Conservation (phyloP, 495 filamentous ascomycete species). For the Clavariopsis aquatica region DNA sequence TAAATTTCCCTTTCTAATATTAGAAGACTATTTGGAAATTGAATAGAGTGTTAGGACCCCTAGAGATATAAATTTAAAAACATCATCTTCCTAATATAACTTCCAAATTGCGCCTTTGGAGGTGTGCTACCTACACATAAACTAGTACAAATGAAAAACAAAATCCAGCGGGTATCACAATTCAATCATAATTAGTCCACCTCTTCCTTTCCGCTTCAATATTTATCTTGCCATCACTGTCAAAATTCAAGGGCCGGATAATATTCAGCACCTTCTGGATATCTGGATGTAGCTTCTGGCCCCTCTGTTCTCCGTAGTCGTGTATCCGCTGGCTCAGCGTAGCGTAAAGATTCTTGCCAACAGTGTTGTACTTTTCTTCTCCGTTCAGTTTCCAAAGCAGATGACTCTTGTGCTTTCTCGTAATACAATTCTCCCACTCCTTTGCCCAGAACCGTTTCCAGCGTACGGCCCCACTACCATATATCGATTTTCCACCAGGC, state of each 20-base stretch:
- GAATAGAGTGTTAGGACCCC: too few relatives aligned
- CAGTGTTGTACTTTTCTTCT: not conserved
- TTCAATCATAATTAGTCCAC: not conserved
- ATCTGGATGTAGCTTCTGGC: not conserved
- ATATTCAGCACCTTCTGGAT: conserved; percentile 2
- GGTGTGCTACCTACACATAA: too few relatives aligned
- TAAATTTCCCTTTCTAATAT: too few relatives aligned
- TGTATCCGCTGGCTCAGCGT: not conserved
- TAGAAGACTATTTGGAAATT: too few relatives aligned
- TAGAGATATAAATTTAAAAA: too few relatives aligned
- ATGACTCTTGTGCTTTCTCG: not conserved
- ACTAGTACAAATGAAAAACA: not conserved
- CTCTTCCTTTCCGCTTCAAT: not conserved
- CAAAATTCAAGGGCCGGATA: not conserved
- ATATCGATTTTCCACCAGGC: not conserved
- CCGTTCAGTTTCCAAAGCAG: not conserved
- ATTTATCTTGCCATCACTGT: not conserved
- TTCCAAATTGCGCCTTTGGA: too few relatives aligned
- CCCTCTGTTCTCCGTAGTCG: not conserved
- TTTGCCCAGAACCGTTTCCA: not conserved
- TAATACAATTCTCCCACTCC: conserved; percentile 2
- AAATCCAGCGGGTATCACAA: not conserved
- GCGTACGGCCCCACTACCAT: not conserved
- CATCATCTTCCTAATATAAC: too few relatives aligned
- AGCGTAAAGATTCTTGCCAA: not conserved